Evolutionary conservation across 345 rosid species (phyloP).

Genomic region (Gossypium thurberi): DNA sequence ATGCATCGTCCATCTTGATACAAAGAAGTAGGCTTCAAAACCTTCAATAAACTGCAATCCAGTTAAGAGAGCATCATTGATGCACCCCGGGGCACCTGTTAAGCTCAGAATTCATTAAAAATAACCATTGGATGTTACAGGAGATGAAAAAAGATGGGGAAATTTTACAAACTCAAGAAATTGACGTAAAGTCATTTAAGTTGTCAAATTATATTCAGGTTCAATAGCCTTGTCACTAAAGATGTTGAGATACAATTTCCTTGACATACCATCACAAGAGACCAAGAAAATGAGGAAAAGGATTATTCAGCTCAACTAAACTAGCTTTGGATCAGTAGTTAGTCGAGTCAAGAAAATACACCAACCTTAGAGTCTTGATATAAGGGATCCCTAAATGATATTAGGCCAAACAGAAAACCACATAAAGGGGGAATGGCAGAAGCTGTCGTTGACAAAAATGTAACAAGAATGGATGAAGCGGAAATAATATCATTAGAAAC

Average conservation of each 20-base stretch:
- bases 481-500: background rate
- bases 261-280: background rate
- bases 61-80: slow-evolving; percentile 80
- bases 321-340: background rate
- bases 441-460: background rate
- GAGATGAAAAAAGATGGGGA: background rate
- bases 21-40: slow-evolving; percentile 75
- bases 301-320: background rate
- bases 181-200: background rate
- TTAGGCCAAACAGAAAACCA: background rate
- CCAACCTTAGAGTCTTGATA: background rate
- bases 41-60: slow-evolving; percentile 94
- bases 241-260: background rate
- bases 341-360: background rate
- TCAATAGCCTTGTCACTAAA: background rate
- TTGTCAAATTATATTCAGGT: background rate
- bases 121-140: background rate
- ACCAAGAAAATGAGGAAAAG: background rate
- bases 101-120: slow-evolving; percentile 11
- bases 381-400: background rate
- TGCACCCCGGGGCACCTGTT: slow-evolving; percentile 84
- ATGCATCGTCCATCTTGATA: slow-evolving; percentile 89
- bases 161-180: background rate
- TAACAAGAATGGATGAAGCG: background rate
- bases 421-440: background rate